Percentiles rank a stretch among this genome's conserved stretches.
Conservation (phyloP, 2,329 filamentous ascomycete genomes). For the Penicillium italicum region DNA sequence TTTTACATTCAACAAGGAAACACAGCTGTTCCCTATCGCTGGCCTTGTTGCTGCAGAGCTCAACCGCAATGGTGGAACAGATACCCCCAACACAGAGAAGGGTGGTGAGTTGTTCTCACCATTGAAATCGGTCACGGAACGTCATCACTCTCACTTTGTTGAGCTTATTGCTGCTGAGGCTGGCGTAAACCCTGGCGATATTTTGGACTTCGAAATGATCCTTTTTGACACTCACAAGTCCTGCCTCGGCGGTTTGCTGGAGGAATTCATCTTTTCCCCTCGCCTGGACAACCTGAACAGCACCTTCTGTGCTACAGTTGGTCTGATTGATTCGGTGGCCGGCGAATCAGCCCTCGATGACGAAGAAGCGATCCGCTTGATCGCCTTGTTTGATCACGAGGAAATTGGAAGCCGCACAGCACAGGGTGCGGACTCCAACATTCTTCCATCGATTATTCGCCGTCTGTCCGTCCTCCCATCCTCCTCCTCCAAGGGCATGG, state of each 20-base stretch:
- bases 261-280: slow-evolving; percentile 95
- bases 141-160: slow-evolving; percentile 85
- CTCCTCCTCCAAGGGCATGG: slow-evolving; percentile 54
- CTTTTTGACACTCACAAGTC: slow-evolving; percentile 94
- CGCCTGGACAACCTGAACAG: slow-evolving; percentile 93
- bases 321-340: slow-evolving; percentile 74
- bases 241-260: slow-evolving; percentile 80
- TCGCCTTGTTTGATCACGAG: slow-evolving; percentile 95
- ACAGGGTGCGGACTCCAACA: slow-evolving; percentile 89
- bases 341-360: slow-evolving; percentile 63
- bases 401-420: slow-evolving; percentile 91
- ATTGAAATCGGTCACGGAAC: slow-evolving; percentile 70
- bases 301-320: slow-evolving; percentile 88
- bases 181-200: slow-evolving; percentile 63
- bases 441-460: slow-evolving; percentile 80
- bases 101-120: slow-evolving; percentile 69
- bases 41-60: slow-evolving; percentile 84
- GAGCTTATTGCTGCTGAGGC: slow-evolving; percentile 79
- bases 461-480: slow-evolving; percentile 77
- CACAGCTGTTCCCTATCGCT: slow-evolving; percentile 88
- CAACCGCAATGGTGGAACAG: slow-evolving; percentile 62
- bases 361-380: slow-evolving; percentile 81
- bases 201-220: slow-evolving; percentile 94
- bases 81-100: slow-evolving; percentile 36
- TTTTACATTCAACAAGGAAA: slow-evolving; percentile 96